Base-by-base conservation (phyloP, 2,329 filamentous ascomycete species). In the Cytospora piceae region DNA sequence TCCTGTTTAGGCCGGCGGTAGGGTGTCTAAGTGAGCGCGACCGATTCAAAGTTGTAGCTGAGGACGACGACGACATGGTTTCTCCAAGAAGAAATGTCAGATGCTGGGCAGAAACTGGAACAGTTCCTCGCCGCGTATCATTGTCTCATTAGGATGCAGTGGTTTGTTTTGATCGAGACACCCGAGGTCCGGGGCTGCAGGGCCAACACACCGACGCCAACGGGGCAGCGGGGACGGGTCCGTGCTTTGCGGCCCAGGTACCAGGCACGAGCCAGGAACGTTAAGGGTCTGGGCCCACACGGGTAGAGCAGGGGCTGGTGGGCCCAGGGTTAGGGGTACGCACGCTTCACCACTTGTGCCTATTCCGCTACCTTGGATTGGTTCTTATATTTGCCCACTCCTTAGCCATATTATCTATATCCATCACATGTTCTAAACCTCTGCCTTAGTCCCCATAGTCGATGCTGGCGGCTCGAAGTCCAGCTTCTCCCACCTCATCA, bases 11-110 rank as follows among this genome's bases (percentile, higher is more conserved):
- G 27, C 66, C 63, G 29, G 66, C 63, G 42, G 51, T 54, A 7
- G 66, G 66, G 42, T 68, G 66, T 20, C 66, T 53, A 15, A 68
- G 56, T 12, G 66, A 68, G 27, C 66, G 66, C 32, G 63, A 60
- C 37, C 66, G 66, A 39, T 56, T 66, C 51, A 66, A 34, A 15
- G 59, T 56, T 20, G 66, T 42, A 17, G 63, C 60, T 20, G 66
- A 51, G 9, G 66, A 49, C 39, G 63, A 66, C 22, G 63, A 66
- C 57, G 66, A 66, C 59, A 65, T 66, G 39, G 29, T 58, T 57
- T 46, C 53, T 57, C 34, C 39, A 22, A 20, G 54, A 9, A 62
- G 52, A 37, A n/a, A 37, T 37, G 22, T 34, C n/a, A 49, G 20
- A 29, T 56, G 31, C 31, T 37, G 20, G 17, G 20, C 2, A 3